Base-by-base conservation (phyloP, 805 yeast genomes). In the Myxozyma melibiosi region DNA sequence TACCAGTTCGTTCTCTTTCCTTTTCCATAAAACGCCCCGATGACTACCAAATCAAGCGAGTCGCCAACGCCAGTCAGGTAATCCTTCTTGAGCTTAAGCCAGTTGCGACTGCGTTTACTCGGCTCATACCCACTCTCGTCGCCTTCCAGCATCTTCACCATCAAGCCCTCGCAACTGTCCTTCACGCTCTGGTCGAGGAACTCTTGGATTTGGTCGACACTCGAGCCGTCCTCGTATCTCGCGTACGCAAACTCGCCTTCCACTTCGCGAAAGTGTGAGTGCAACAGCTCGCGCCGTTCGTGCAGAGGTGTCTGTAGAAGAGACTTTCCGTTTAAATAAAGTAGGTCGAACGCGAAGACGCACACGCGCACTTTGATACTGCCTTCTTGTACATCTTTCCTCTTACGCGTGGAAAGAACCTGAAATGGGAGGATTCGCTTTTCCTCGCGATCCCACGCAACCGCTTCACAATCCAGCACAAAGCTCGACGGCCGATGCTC, bases 31-130 rank as follows among this genome's bases (percentile, higher is more conserved):
- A 90, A 94, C 0, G 96, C 99, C 9, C 99, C 99, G 49, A 94
- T 76, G 1, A 94, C 97, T 14, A 90, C 96, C 55, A 94, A 75
- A 70, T 94, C 99, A 27, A 94, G 75, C 0, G 98, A 90, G 71
- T 94, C 99, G 14, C 99, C 99, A 2, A 91, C 89, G 22, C 99
- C 99, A 16, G 88, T 88, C 47, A 94, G 77, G 67, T 94, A 94
- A 73, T 94, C 99, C 72, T 94, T 94, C 73, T 94, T 94, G 69
- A 94, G 76, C 69, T 94, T 94, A 61, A 94, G 78, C 99, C 99
- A 94, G 71, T 94, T 91, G 55, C 96, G 78, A 1, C 96, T 88
- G 69, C 99, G 80, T 71, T 92, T 92, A 24, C 96, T 88, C 20
- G 99, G 99, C 73, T 94, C 96, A 70, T 94, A 94, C 51, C 76